A percentile compares a stretch with the other conserved stretches of the same genome.
phyloP scores from a whole-genome alignment of 257 asterid species.

The Forsythia suspensa region DNA sequence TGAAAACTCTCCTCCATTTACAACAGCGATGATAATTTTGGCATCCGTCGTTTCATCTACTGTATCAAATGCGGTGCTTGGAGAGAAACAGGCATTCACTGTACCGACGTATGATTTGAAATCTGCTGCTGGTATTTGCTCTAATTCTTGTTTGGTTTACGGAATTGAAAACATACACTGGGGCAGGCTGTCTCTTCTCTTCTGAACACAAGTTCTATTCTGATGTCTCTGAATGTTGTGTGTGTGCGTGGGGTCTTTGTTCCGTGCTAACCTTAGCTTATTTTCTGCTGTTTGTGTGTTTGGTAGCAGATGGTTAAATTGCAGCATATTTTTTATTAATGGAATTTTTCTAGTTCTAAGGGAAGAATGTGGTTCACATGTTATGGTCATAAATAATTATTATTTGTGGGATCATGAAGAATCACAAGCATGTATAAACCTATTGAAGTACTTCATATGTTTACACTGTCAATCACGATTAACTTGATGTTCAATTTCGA shows the following conservation, averaged over 20 bases:
- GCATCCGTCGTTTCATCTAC: slow-evolving; percentile 98
- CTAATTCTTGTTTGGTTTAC: slow-evolving; percentile 57
- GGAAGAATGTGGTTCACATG: slow-evolving; percentile 12
- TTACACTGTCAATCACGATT: no score
- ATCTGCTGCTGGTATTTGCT: slow-evolving; percentile 99
- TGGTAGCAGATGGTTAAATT: background rate
- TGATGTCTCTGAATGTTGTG: slow-evolving; percentile 7
- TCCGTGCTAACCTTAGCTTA: background rate
- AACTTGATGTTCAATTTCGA: no score
- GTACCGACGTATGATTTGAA: slow-evolving; percentile 99
- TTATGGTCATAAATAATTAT: slow-evolving; percentile 3
- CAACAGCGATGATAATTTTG: slow-evolving; percentile 97
- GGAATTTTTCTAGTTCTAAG: slow-evolving; percentile 1
- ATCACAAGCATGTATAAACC: no score
- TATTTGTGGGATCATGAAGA: background rate
- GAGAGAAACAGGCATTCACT: slow-evolving; percentile 96
- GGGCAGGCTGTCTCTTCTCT: slow-evolving; percentile 15
- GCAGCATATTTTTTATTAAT: background rate
- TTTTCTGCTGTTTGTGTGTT: slow-evolving; percentile 3
- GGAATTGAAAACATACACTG: slow-evolving; percentile 24
- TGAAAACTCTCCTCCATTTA: slow-evolving; percentile 99
- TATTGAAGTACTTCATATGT: no score
- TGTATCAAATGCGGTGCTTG: slow-evolving; percentile 97
- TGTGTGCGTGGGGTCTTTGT: slow-evolving; percentile 1
- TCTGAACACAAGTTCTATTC: slow-evolving; percentile 5